Evolutionary conservation across 768 basidiomycete species (phyloP), one percentile per base, ranked within the genome.

Genomic region (Naganishia vaughanmartiniae): DNA sequence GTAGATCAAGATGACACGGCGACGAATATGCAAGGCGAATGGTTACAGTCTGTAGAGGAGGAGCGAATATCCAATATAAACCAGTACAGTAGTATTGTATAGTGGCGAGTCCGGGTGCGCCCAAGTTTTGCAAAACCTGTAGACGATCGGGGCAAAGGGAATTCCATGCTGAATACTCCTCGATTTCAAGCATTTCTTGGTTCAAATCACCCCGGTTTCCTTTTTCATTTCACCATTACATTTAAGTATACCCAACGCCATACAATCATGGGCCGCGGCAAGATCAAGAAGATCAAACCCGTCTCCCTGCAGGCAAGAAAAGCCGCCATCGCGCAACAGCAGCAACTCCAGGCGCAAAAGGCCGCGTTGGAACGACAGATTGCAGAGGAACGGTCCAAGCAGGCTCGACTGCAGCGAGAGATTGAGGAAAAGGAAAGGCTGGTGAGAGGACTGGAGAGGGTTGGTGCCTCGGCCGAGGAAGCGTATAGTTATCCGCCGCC

Each of bases 301-400:
- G 60, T 63, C 60, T 63, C 60, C 60, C 60, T 63, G 60, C 60
- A 63, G 33, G 60, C 60, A 45, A 39, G 60, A 34, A 63, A 63
- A n/a, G 60, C 60, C 42, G 60, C 60, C 39, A 63, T 63, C 12
- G 60, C 60, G 7, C 60, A 63, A 45, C 60, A 63, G 39, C 60
- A 63, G 60, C 60, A 63, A 26, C 60, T 63, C 9, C 60, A 63
- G 42, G 60, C 60, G 10, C 60, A 63, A 17, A 63, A 63, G 19
- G 60, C 60, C 60, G 60, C 60, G 12, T 26, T 63, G 36, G 60
- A 63, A 34, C 60, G 60, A 12, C 60, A 63, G 42, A 63, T 63
- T 15, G 60, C 60, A 26, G 60, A 63, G 42, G 60, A 63, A 26
- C 60, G 60, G 60, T 63, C 60, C 36, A 63, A 63, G 60, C 60